These are phyloP conservation scores for Erodium texanum DNA, from an alignment of 441 rosid genomes.

Conservation along the genomic window DNA sequence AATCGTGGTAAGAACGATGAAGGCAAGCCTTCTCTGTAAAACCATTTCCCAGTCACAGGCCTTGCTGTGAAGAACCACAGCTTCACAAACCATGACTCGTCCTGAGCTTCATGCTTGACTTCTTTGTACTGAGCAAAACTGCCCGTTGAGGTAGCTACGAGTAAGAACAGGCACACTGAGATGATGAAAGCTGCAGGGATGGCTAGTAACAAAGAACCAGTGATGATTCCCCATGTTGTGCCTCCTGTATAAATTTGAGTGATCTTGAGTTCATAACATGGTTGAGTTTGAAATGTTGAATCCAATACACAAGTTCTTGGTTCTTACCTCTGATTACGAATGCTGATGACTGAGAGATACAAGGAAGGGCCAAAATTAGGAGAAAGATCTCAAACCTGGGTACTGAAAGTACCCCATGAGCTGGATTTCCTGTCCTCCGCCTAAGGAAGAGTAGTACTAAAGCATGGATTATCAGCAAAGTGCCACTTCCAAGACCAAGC, in stretches of 20 bases:
- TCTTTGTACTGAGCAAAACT: conserved; percentile 42
- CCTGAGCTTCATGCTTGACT: conserved; percentile 19
- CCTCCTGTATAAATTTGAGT: conserved; percentile 28
- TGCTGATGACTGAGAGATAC: conserved; percentile 47
- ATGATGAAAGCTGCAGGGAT: conserved; percentile 39
- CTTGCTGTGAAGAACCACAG: conserved; percentile 32
- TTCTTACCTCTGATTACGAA: conserved; percentile 40
- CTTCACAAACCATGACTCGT: conserved; percentile 30
- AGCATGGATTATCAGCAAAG: conserved; percentile 29
- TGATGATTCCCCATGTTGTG: conserved; percentile 33
- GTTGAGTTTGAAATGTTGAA: not conserved
- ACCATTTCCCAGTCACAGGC: conserved; percentile 40
- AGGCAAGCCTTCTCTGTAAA: conserved; percentile 38
- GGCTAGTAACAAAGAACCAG: conserved; percentile 39
- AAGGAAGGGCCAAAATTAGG: conserved; percentile 36
- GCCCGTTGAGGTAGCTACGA: conserved; percentile 29
- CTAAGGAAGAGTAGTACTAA: conserved; percentile 26
- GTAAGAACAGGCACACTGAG: conserved; percentile 32
- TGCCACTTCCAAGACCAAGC: conserved; percentile 37
- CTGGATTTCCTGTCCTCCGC: conserved; percentile 35
- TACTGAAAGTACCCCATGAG: conserved; percentile 33
- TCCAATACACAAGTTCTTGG: conserved; percentile 8
- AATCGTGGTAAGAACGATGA: conserved; percentile 30
- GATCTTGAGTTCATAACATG: conserved; percentile 13
- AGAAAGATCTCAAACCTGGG: conserved; percentile 44